phyloP scores from a whole-genome alignment of 2,329 filamentous ascomycete species.

The Verticillium dahliae region DNA sequence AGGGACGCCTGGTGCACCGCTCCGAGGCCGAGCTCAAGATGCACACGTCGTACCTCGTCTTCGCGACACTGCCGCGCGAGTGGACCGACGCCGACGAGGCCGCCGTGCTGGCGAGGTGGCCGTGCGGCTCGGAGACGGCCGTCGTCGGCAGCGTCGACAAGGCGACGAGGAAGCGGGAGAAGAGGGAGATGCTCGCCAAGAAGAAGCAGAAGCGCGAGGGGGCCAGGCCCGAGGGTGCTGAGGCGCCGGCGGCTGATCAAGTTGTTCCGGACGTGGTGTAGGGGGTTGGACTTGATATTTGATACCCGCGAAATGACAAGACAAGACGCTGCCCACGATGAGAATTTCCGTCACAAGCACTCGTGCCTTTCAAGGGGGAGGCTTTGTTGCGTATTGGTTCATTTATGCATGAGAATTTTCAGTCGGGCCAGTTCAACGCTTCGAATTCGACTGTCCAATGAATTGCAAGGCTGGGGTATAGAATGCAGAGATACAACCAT shows the following conservation, averaged over 20 bases:
- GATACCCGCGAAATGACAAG: neutral
- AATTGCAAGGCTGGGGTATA: neutral
- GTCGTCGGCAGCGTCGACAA: constrained; percentile 49
- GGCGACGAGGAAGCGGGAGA: constrained; percentile 48
- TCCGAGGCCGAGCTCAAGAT: constrained; percentile 87
- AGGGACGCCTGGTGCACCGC: constrained; percentile 72
- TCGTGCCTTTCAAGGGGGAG: no score
- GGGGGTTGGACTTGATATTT: neutral
- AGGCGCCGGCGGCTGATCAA: neutral
- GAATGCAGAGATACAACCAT: neutral
- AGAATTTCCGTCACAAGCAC: no score
- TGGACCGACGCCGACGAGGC: constrained; percentile 82
- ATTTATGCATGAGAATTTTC: no score
- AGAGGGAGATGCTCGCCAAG: constrained; percentile 41
- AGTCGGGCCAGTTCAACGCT: no score
- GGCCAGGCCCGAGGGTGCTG: neutral
- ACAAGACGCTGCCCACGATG: neutral
- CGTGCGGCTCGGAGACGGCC: constrained; percentile 45
- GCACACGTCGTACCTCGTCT: constrained; percentile 95
- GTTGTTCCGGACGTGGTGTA: neutral
- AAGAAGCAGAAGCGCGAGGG: constrained; percentile 36
- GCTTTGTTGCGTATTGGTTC: no score
- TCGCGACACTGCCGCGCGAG: constrained; percentile 78
- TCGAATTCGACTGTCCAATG: no score
- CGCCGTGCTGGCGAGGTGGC: constrained; percentile 57